Conservation (phyloP, 768 basidiomycete genomes). For the Amylocystis lapponica region DNA sequence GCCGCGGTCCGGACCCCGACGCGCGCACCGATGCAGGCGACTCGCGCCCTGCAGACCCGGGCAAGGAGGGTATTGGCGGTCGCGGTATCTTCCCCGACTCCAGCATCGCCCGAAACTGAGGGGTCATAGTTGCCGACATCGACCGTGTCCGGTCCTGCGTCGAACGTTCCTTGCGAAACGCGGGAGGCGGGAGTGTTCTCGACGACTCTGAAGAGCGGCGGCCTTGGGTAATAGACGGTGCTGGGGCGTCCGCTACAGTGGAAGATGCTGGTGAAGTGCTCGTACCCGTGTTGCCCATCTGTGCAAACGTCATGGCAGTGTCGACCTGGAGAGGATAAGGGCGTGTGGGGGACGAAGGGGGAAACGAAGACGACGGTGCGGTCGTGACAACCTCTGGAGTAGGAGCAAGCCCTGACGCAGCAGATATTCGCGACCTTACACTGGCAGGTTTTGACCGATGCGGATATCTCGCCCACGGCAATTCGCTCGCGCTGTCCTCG, state of each 20-base stretch:
- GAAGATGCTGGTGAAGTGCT: conserved; percentile 33
- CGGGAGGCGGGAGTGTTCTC: conserved; percentile 50
- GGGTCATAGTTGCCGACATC: conserved; percentile 56
- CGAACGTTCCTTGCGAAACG: conserved; percentile 52
- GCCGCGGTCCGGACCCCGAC: conserved; percentile 31
- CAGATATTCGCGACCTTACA: conserved; percentile 20
- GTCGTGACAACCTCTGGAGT: conserved; percentile 15
- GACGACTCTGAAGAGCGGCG: conserved; percentile 69
- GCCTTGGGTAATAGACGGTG: conserved; percentile 19
- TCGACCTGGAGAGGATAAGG: conserved; percentile 57
- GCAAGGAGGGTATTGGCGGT: conserved; percentile 21
- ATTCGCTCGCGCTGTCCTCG: conserved; percentile 16
- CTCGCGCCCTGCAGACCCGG: conserved; percentile 23
- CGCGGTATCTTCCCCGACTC: conserved; percentile 25
- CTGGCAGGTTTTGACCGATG: conserved; percentile 17
- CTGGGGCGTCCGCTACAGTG: conserved; percentile 33
- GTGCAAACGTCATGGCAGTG: conserved; percentile 32
- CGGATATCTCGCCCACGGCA: conserved; percentile 12
- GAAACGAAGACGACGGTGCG: conserved; percentile 25
- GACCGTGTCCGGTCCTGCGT: conserved; percentile 72
- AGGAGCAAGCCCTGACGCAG: conserved; percentile 13
- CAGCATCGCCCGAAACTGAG: conserved; percentile 41
- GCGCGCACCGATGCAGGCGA: conserved; percentile 24
- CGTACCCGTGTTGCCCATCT: conserved; percentile 5
- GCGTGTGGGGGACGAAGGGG: conserved; percentile 34